Base-by-base conservation (phyloP, 176 grass and related monocot species). In the Cenchrus purpureus region DNA sequence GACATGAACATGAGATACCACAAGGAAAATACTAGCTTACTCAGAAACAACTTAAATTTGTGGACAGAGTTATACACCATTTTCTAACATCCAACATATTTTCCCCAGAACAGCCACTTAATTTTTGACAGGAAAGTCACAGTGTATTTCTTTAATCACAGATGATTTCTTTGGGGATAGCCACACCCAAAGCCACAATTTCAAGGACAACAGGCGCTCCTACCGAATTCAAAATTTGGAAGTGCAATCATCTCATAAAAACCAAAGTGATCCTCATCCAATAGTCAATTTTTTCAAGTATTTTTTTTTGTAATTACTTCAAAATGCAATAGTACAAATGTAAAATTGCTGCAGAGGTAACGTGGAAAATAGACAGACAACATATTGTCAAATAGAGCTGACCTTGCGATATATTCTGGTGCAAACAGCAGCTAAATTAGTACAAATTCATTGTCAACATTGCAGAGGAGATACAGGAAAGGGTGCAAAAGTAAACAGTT, bases 381-480 rank as follows among this genome's bases (percentile, higher is more conserved):
- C 31, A 32, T 32, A 69, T 86, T 56, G 46, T 65, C 34, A 82
- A 77, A 86, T 75, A 76, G 68, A 80, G 76, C 74, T 91, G 68
- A 87, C 85, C 80, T 87, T 82, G 8, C 9, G 12, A 76, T 17
- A 53, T 69, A 58, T 79, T 87, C 67, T 62, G 52, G 68, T 67
- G 52, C 34, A 86, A 87, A 80, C 68, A 62, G 75, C 80, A 69
- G 81, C 68, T 84, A 83, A 62, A 87, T 60, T 65, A 76, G 74
- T 79, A 84, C 48, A 83, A 61, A 87, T 79, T 61, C 34, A 63
- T 66, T 10, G 20, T 43, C 29, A 46, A 72, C 71, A 71, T 70
- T 13, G 0, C 51, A 55, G 64, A 57, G 65, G 76, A 81, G 82
- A 25, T 55, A 65, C 16, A 34, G 32, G 13, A 32, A 85, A 82